Conservation (phyloP, 768 basidiomycete genomes). For the Ramaria sp. region DNA sequence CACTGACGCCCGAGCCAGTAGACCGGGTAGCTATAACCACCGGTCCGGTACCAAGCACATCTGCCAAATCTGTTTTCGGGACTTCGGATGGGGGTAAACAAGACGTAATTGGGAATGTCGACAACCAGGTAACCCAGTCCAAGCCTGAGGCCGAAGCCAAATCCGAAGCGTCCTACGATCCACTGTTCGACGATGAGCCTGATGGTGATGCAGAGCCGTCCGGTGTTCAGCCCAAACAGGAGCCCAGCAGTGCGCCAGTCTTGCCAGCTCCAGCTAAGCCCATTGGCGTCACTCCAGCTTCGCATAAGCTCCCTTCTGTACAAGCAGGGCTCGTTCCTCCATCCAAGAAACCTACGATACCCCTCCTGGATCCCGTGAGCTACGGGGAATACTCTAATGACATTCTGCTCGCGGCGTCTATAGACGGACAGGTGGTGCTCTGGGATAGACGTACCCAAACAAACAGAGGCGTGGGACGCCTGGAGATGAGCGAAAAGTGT, state of each 20-base stretch:
- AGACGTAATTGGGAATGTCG: constrained; percentile 7
- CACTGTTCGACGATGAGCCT: constrained; percentile 82
- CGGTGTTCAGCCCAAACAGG: constrained; percentile 8
- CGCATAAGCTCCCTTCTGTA: constrained; percentile 2
- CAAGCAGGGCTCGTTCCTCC: constrained; percentile 5
- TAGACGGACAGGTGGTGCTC: constrained; percentile 86
- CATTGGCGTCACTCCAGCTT: background rate
- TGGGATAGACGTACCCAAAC: constrained; percentile 74
- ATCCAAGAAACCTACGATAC: constrained; percentile 54
- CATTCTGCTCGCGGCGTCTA: constrained; percentile 75
- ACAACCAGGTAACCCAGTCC: background rate
- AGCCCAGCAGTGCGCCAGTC: background rate
- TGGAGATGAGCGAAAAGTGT: constrained; percentile 86
- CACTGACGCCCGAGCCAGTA: constrained; percentile 16
- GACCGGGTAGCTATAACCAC: constrained; percentile 20
- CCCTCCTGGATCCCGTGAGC: constrained; percentile 49
- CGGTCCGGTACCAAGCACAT: constrained; percentile 10
- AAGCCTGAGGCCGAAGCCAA: constrained; percentile 36
- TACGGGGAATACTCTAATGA: constrained; percentile 69
- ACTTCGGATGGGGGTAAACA: background rate
- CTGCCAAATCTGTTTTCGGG: background rate
- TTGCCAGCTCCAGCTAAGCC: background rate
- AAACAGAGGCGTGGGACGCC: constrained; percentile 65
- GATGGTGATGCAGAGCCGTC: constrained; percentile 38
- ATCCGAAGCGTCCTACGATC: constrained; percentile 77